A percentile compares a stretch with the other conserved stretches of the same genome.
Conservation (phyloP, 495 filamentous ascomycete genomes). For the Daldinia caldariorum region DNA sequence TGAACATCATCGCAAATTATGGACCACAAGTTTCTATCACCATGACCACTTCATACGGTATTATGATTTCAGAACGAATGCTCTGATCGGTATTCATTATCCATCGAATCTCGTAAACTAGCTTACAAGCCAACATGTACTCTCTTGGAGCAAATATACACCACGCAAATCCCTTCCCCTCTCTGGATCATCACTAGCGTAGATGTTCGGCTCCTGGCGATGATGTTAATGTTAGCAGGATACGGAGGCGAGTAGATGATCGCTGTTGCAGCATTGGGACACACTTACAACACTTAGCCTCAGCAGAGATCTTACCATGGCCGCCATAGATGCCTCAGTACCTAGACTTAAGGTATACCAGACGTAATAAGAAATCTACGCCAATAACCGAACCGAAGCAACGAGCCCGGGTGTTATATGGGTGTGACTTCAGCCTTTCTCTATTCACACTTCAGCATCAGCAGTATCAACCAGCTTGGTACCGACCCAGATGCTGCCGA, state of each 20-base stretch:
- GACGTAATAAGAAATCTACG: not conserved
- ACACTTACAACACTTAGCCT: not conserved
- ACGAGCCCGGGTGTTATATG: slow-evolving; percentile 1
- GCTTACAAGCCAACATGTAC: not conserved
- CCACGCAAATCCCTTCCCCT: not conserved
- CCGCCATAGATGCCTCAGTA: not conserved
- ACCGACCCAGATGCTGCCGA: slow-evolving; percentile 53
- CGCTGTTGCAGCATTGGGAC: not conserved
- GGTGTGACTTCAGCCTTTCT: not conserved
- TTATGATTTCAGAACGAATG: not conserved
- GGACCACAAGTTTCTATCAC: not conserved
- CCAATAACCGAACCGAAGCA: not conserved
- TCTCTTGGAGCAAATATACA: not conserved
- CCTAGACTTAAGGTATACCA: not conserved
- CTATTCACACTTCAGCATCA: not conserved
- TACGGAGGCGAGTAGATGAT: not conserved
- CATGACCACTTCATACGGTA: not conserved
- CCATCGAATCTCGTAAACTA: not conserved
- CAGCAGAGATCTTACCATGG: not conserved
- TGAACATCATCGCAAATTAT: not conserved
- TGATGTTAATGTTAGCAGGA: not conserved
- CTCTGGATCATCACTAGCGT: not conserved
- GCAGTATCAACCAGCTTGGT: slow-evolving; percentile 16
- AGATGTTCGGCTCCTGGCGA: not conserved
- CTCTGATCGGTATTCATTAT: not conserved